Evolutionary conservation across 164 flowering plant genomes (phyloP).

Genomic region (Stephania japonica): DNA sequence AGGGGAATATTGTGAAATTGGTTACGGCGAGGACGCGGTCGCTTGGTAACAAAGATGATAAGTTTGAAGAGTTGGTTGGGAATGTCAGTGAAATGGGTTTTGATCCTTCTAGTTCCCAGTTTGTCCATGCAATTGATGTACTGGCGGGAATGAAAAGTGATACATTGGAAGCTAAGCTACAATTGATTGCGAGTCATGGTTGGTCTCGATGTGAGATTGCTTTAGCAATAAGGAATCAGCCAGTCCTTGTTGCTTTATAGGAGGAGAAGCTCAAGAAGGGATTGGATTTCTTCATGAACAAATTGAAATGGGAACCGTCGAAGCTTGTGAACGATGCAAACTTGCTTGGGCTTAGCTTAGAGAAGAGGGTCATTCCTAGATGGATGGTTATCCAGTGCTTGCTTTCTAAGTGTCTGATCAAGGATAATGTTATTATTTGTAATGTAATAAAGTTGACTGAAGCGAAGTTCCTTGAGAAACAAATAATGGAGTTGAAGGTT

Average conservation of each 20-base stretch:
- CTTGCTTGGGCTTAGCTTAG: not conserved
- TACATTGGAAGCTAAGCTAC: not conserved
- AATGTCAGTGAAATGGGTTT: constrained; percentile 4
- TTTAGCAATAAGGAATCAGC: not conserved
- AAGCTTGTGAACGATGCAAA: not conserved
- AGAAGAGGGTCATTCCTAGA: constrained; percentile 9
- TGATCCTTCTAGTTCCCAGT: not conserved
- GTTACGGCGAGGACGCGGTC: not conserved
- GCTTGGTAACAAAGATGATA: not conserved
- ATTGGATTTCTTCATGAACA: constrained; percentile 8
- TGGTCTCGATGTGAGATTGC: not conserved
- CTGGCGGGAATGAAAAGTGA: not conserved
- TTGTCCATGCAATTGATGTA: constrained; percentile 1
- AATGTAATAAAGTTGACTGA: not conserved
- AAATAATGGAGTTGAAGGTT: too few species aligned
- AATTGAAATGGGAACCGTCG: constrained; percentile 3
- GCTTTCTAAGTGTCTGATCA: not conserved
- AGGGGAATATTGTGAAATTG: not conserved
- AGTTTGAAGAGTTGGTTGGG: constrained; percentile 8
- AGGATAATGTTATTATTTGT: not conserved
- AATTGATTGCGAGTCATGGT: constrained; percentile 1
- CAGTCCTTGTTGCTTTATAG: not conserved
- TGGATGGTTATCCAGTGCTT: not conserved
- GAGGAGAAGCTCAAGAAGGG: constrained; percentile 5
- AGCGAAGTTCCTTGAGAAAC: too few species aligned